Base-by-base conservation (phyloP, 2,329 filamentous ascomycete species). In the Neonectria neomacrospora region DNA sequence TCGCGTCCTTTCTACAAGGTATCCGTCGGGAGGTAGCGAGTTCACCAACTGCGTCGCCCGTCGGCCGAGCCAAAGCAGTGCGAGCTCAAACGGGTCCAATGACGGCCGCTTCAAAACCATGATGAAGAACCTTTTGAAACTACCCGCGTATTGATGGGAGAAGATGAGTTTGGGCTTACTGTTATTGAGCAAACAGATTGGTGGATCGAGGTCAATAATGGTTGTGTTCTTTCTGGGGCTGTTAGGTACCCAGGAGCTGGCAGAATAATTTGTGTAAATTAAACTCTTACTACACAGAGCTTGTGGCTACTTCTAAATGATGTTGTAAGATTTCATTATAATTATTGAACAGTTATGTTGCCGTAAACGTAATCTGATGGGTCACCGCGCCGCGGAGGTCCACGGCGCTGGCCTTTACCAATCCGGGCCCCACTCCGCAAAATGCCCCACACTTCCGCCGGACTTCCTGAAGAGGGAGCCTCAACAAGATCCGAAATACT, bases 21-120 rank as follows among this genome's bases (percentile, higher is more conserved):
- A 61, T 54, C 61, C 61, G 2, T 10, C 58, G 2, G 53, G 56
- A 8, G 61, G 61, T 10, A 56, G 52, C 32, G 61, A 61, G 26
- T 41, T 48, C 20, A 56, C 52, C 47, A 64, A 64, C 20, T 39
- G 23, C 32, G 52, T 64, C 32, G 48, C 28, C 28, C 61, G 61
- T 57, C 57, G 61, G 12, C 53, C 61, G 14, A 64, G 57, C 16
- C 30, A 55, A 34, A 45, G 18, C 26, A 64, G 61, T 20, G 52
- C 56, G 28, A 53, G 61, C 47, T 61, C 52, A 1, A 42, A 56
- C 34, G 61, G 57, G 32, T 42, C 34, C 10, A 32, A 26, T 28
- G 48, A 34, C 7, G 51, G 55, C 30, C 42, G 60, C 3, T 58
- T 63, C 30, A 58, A 44, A 32, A 63, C 42, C 1, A 50, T 58